Evolutionary conservation across 2,329 filamentous ascomycete species (phyloP).

Genomic region (Curvularia eragrostidis): DNA sequence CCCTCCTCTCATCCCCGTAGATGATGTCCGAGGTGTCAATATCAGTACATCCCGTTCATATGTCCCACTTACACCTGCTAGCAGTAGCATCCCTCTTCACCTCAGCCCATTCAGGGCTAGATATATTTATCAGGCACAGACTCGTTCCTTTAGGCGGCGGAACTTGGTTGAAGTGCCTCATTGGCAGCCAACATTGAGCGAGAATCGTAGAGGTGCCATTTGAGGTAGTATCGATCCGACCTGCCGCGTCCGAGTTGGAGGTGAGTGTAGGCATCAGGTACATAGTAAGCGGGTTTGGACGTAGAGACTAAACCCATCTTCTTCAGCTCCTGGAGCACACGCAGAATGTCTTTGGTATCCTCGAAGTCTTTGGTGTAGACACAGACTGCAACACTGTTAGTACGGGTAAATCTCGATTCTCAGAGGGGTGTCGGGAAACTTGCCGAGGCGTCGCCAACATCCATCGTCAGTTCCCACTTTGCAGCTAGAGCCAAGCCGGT

Average conservation of each 20-base stretch:
- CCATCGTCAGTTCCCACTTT: slow-evolving; percentile 71
- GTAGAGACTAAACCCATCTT: slow-evolving; percentile 65
- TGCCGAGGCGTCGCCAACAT: slow-evolving; percentile 61
- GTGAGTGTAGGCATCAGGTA: slow-evolving; percentile 66
- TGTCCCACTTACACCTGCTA: background rate
- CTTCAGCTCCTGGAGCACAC: slow-evolving; percentile 69
- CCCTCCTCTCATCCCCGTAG: background rate
- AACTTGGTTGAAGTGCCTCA: slow-evolving; percentile 12
- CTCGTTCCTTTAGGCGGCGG: slow-evolving; percentile 24
- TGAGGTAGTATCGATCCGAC: slow-evolving; percentile 44
- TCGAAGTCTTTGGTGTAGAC: slow-evolving; percentile 79
- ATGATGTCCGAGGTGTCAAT: background rate
- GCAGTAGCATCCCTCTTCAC: background rate
- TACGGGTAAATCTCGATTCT: background rate
- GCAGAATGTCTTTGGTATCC: slow-evolving; percentile 70
- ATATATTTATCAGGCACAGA: slow-evolving; percentile 3
- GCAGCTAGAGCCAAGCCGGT: slow-evolving; percentile 73
- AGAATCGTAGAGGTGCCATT: slow-evolving; percentile 54
- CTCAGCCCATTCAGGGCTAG: background rate
- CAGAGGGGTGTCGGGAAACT: slow-evolving; percentile 4
- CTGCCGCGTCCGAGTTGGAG: slow-evolving; percentile 52
- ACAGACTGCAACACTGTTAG: slow-evolving; percentile 52
- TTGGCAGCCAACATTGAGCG: slow-evolving; percentile 42
- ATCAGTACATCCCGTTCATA: background rate
- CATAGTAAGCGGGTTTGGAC: slow-evolving; percentile 73